These are phyloP conservation scores for Neurospora discreta DNA, from an alignment of 495 filamentous ascomycete genomes.

Conservation along the genomic window DNA sequence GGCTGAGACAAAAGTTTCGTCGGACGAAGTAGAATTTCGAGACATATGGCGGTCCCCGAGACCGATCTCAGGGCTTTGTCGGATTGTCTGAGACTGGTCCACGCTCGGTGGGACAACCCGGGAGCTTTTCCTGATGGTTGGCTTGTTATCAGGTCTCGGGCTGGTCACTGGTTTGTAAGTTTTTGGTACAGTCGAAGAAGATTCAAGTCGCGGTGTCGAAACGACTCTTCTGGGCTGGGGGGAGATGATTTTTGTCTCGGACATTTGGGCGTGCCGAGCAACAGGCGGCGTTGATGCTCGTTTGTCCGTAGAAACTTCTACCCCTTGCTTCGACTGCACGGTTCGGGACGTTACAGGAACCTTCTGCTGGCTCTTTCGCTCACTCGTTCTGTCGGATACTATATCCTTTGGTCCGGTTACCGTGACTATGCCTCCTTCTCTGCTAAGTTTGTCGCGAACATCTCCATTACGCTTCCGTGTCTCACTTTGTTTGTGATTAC, in stretches of 20 bases:
- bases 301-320: not conserved
- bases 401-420: not conserved
- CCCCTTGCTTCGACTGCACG: not conserved
- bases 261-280: not conserved
- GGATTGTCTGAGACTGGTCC: not conserved
- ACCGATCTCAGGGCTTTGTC: not conserved
- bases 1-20: conserved; percentile 38
- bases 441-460: not conserved
- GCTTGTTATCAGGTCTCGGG: not conserved
- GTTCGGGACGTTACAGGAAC: not conserved
- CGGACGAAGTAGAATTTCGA: conserved; percentile 25
- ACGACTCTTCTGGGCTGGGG: conserved; percentile 10
- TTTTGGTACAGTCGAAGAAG: conserved; percentile 6
- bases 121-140: not conserved
- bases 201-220: conserved; percentile 11
- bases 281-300: conserved; percentile 3
- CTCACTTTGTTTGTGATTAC: not conserved
- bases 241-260: conserved; percentile 8
- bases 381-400: not conserved
- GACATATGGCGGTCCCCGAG: conserved; percentile 6
- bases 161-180: not conserved
- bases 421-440: not conserved
- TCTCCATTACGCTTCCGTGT: not conserved
- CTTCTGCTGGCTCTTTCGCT: not conserved
- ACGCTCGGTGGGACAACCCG: not conserved